phyloP scores from a whole-genome alignment of 371 early-diverging fungal species.

The Rhizomucor pusillus region DNA sequence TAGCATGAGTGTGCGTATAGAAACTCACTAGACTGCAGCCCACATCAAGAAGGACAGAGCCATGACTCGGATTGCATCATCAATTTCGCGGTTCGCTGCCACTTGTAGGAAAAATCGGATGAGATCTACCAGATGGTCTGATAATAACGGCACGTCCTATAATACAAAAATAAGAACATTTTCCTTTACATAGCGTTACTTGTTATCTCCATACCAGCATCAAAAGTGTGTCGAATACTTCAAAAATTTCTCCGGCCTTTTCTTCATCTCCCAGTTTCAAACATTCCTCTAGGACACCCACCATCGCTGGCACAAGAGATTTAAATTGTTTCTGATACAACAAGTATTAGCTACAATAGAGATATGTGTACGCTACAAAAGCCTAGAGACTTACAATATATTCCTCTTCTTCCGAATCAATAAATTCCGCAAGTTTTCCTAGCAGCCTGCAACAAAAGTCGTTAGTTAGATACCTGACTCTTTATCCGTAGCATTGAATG shows the following conservation, averaged over 20 bases:
- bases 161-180: not conserved
- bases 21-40: slow-evolving; percentile 75
- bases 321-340: slow-evolving; percentile 56
- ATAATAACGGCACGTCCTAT: slow-evolving; percentile 77
- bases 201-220: slow-evolving; percentile 43
- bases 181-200: not conserved
- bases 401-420: slow-evolving; percentile 65
- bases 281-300: slow-evolving; percentile 77
- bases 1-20: not conserved
- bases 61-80: slow-evolving; percentile 72
- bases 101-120: slow-evolving; percentile 76
- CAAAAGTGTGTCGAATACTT: slow-evolving; percentile 80
- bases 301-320: slow-evolving; percentile 79
- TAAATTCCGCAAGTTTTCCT: slow-evolving; percentile 80
- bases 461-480: not conserved
- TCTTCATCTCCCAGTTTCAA: slow-evolving; percentile 71
- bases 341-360: not conserved
- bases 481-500: slow-evolving; percentile 40
- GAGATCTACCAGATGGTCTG: slow-evolving; percentile 73
- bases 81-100: slow-evolving; percentile 64
- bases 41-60: slow-evolving; percentile 85
- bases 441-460: slow-evolving; percentile 66
- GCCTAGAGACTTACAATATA: slow-evolving; percentile 66
- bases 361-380: slow-evolving; percentile 34
- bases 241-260: slow-evolving; percentile 72